Evolutionary conservation across 805 yeast genomes (phyloP).

Genomic region (Sugiyamaella floridensis): DNA sequence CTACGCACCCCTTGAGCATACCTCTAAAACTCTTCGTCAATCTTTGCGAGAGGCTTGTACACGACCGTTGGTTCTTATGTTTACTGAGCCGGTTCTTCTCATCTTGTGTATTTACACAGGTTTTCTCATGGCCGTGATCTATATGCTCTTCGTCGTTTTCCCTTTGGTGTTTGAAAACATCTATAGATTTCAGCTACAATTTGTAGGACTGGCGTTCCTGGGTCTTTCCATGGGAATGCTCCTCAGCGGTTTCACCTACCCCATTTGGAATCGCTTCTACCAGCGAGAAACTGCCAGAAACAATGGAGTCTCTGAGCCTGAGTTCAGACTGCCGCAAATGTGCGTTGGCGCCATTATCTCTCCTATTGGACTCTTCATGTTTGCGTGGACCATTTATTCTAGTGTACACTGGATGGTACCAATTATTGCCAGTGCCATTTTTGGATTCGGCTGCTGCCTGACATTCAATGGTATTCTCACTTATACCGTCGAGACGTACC

Average conservation of each 20-base stretch:
- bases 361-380: constrained; percentile 44
- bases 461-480: constrained; percentile 32
- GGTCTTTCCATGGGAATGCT: constrained; percentile 62
- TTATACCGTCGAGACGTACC: constrained; percentile 27
- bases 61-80: constrained; percentile 45
- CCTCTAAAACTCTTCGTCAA: constrained; percentile 1
- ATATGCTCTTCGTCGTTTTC: constrained; percentile 53
- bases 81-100: constrained; percentile 49
- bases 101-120: constrained; percentile 52
- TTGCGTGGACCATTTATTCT: constrained; percentile 45
- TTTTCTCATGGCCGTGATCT: constrained; percentile 48
- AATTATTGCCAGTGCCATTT: constrained; percentile 52
- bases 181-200: constrained; percentile 42
- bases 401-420: constrained; percentile 48
- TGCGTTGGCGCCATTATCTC: constrained; percentile 44
- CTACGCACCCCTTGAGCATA: constrained; percentile 38
- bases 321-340: constrained; percentile 42
- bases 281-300: constrained; percentile 37
- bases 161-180: constrained; percentile 47
- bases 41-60: constrained; percentile 35
- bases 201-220: constrained; percentile 53
- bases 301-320: constrained; percentile 41
- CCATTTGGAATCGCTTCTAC: constrained; percentile 16
- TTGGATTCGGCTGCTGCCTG: constrained; percentile 33
- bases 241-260: constrained; percentile 41